A percentile compares a stretch with the other conserved stretches of the same genome.
Conservation (phyloP, 352 stramenopile genomes). For the Globisporangium sylvaticum region DNA sequence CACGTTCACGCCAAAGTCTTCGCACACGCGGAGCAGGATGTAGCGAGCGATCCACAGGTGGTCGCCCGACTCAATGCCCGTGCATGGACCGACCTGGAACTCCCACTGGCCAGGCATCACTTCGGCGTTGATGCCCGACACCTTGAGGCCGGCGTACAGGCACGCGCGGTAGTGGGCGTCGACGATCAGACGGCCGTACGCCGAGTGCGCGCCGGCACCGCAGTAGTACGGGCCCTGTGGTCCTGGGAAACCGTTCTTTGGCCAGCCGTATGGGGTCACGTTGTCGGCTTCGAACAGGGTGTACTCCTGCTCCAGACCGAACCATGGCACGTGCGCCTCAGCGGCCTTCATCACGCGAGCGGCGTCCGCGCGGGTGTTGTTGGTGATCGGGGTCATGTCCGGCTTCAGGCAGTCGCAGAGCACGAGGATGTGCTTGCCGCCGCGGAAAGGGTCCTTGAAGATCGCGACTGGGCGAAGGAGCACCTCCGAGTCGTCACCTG, state of each 20-base stretch:
- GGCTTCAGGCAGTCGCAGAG: constrained; percentile 97
- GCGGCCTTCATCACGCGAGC: constrained; percentile 69
- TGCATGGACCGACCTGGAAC: constrained; percentile 97
- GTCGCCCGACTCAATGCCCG: constrained; percentile 95
- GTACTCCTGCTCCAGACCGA: constrained; percentile 98
- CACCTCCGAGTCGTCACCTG: constrained; percentile 96
- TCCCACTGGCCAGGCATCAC: constrained; percentile 98
- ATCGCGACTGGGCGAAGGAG: constrained; percentile 91
- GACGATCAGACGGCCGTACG: constrained; percentile 93
- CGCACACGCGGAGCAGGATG: constrained; percentile 95
- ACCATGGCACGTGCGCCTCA: constrained; percentile 80
- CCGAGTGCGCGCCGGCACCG: constrained; percentile 93
- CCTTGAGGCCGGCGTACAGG: constrained; percentile 93
- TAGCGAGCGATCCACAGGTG: constrained; percentile 97
- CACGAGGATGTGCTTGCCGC: constrained; percentile 94
- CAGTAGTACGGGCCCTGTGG: constrained; percentile 93
- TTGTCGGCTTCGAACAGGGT: constrained; percentile 89
- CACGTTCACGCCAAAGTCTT: constrained; percentile 97
- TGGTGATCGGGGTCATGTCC: constrained; percentile 88
- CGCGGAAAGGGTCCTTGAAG: constrained; percentile 96
- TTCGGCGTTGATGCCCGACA: constrained; percentile 97
- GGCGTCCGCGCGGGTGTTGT: constrained; percentile 88
- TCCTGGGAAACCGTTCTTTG: constrained; percentile 85
- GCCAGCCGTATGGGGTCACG: constrained; percentile 90
- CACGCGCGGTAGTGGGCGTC: constrained; percentile 95